These are phyloP conservation scores for Ilex paraguariensis DNA, from an alignment of 305 asterid species.

Conservation along the genomic window DNA sequence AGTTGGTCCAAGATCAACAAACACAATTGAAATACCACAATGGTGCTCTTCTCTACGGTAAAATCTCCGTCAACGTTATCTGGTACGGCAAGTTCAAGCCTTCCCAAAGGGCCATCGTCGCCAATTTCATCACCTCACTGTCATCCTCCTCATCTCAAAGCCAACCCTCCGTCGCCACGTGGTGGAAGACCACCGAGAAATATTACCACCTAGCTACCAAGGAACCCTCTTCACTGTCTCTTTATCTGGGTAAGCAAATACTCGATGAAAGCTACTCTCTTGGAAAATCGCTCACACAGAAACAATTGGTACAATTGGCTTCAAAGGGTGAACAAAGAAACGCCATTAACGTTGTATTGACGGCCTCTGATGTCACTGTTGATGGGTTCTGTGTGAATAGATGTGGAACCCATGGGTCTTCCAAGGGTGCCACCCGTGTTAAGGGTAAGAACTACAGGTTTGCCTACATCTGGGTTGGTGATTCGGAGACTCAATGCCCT, in stretches of 20 bases:
- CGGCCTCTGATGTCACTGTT: conserved; percentile 47
- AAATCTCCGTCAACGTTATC: conserved; percentile 44
- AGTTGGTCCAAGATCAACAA: conserved; percentile 19
- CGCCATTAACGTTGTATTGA: conserved; percentile 55
- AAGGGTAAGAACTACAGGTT: conserved; percentile 35
- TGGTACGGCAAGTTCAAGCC: conserved; percentile 77
- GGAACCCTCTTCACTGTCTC: conserved; percentile 24
- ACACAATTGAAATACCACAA: conserved; percentile 55
- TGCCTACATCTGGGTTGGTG: conserved; percentile 72
- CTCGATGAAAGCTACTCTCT: conserved; percentile 37
- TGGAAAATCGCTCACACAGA: conserved; percentile 50
- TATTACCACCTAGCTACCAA: conserved; percentile 50
- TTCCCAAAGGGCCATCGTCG: conserved; percentile 48
- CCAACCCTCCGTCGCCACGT: conserved; percentile 48
- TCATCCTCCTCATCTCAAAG: conserved; percentile 19
- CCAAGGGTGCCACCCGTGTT: conserved; percentile 12
- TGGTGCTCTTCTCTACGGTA: conserved; percentile 57
- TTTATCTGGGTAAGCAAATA: conserved; percentile 42
- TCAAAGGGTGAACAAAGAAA: conserved; percentile 46
- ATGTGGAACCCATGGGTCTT: conserved; percentile 58
- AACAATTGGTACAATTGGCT: conserved; percentile 41
- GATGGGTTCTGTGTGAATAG: conserved; percentile 54
- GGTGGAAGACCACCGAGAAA: conserved; percentile 58
- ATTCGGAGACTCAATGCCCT: conserved; percentile 57
- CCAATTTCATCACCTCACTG: conserved; percentile 53